Evolutionary conservation across 805 yeast species (phyloP).

Genomic region (Candida manassasensis): DNA sequence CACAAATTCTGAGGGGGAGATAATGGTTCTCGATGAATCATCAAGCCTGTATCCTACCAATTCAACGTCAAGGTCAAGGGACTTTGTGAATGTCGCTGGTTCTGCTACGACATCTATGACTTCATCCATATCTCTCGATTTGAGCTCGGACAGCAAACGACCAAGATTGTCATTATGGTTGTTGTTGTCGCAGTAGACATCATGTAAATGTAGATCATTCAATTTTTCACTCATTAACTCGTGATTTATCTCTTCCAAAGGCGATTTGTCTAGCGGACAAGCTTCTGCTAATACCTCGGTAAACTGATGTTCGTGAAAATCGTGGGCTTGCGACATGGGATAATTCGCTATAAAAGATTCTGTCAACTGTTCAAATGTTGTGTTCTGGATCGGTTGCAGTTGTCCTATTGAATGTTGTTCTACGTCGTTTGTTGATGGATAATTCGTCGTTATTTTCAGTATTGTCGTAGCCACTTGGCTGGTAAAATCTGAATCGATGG

Average conservation of each 20-base stretch:
- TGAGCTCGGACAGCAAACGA: not conserved
- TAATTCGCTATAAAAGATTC: not conserved
- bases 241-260: not conserved
- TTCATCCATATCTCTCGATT: not conserved
- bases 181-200: not conserved
- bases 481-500: no score
- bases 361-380: no score
- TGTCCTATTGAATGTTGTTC: no score
- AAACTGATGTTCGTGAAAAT: not conserved
- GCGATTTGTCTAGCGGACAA: constrained; percentile 1
- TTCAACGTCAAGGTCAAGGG: not conserved
- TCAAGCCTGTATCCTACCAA: not conserved
- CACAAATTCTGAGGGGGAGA: not conserved
- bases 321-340: not conserved
- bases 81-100: not conserved
- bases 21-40: not conserved
- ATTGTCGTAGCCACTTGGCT: no score
- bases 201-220: constrained; percentile 1
- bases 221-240: constrained; percentile 1
- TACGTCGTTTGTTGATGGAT: no score
- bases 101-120: not conserved
- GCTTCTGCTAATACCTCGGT: not conserved
- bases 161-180: not conserved
- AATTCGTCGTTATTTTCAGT: no score
- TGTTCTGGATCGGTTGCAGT: no score